Evolutionary conservation across 805 yeast genomes (phyloP).

Genomic region (Pichia kluyveri): DNA sequence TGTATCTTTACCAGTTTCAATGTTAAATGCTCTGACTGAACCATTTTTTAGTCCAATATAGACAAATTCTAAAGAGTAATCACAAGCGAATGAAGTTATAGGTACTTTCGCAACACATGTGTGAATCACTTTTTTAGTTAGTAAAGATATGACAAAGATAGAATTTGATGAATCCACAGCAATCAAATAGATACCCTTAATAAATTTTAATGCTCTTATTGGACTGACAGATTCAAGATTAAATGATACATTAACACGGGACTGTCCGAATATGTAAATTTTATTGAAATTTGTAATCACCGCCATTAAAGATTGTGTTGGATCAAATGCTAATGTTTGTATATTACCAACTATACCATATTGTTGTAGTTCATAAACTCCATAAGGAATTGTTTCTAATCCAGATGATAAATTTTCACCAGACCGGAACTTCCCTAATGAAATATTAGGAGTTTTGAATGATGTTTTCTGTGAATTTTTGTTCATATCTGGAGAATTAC

Average conservation of each 20-base stretch:
- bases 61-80: constrained; percentile 85
- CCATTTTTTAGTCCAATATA: constrained; percentile 78
- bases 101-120: constrained; percentile 55
- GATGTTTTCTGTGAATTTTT: background rate
- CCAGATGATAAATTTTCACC: constrained; percentile 24
- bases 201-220: constrained; percentile 51
- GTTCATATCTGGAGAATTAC: constrained; percentile 2
- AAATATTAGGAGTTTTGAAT: constrained; percentile 4
- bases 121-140: constrained; percentile 50
- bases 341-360: constrained; percentile 63
- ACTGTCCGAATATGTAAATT: constrained; percentile 76
- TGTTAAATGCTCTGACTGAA: constrained; percentile 58
- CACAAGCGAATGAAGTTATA: constrained; percentile 63
- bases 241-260: constrained; percentile 64
- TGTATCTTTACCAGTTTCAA: constrained; percentile 65
- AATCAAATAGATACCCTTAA: constrained; percentile 75
- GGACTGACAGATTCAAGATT: constrained; percentile 41
- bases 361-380: constrained; percentile 24
- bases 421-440: constrained; percentile 11
- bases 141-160: constrained; percentile 62
- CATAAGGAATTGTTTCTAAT: constrained; percentile 20
- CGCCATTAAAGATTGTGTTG: constrained; percentile 80
- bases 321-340: constrained; percentile 69
- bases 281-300: constrained; percentile 63
- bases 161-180: constrained; percentile 56